phyloP scores from a whole-genome alignment of 1,284 basidiomycete species.

The Ustilago trichophora region DNA sequence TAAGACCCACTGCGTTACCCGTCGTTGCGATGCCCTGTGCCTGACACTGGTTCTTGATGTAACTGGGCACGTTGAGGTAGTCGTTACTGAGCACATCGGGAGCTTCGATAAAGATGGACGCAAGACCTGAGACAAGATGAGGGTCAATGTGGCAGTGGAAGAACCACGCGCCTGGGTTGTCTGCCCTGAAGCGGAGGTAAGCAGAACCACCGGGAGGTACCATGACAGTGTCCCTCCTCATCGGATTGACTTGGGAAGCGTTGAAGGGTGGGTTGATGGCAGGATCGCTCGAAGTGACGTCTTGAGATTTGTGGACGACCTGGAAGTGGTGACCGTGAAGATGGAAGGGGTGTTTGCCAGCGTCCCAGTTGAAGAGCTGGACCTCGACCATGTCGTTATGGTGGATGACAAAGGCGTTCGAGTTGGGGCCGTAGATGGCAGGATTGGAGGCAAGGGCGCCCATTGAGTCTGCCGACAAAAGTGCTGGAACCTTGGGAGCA shows the following conservation, averaged over 20 bases:
- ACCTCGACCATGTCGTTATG: constrained; percentile 61
- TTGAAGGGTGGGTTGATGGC: constrained; percentile 80
- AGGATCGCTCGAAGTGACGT: constrained; percentile 81
- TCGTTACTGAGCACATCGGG: constrained; percentile 68
- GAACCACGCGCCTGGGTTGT: constrained; percentile 60
- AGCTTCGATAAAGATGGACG: constrained; percentile 78
- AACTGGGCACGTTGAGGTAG: constrained; percentile 72
- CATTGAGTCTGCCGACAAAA: constrained; percentile 49
- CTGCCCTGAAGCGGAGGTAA: constrained; percentile 54
- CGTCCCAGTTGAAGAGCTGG: constrained; percentile 63
- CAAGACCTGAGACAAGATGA: constrained; percentile 75
- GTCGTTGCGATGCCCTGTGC: constrained; percentile 71
- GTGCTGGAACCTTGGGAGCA: constrained; percentile 55
- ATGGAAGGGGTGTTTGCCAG: constrained; percentile 54
- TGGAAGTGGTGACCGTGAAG: constrained; percentile 45
- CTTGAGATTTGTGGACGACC: constrained; percentile 73
- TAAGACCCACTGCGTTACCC: constrained; percentile 60
- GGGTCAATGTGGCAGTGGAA: constrained; percentile 60
- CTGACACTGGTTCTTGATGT: constrained; percentile 77
- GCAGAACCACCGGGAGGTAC: constrained; percentile 55
- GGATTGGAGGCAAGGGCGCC: constrained; percentile 65
- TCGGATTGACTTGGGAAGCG: constrained; percentile 72
- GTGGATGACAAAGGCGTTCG: constrained; percentile 63
- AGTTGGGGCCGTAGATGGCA: constrained; percentile 44
- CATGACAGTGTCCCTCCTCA: constrained; percentile 67